Evolutionary conservation across 306 rosid genomes (phyloP).

Genomic region (Sicyos edulis): DNA sequence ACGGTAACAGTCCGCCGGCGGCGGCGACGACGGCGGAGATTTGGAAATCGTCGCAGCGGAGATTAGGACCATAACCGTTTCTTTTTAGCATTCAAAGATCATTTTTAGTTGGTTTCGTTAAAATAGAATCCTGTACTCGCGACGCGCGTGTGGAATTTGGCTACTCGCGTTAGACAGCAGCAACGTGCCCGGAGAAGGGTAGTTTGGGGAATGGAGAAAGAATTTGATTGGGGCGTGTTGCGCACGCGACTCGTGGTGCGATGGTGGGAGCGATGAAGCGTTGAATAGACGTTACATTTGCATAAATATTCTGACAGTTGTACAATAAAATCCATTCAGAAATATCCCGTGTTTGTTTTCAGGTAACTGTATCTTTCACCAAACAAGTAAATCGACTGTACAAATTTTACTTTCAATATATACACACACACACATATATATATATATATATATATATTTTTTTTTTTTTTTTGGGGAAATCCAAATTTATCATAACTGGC

Average conservation of each 20-base stretch:
- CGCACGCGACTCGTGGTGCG: not conserved
- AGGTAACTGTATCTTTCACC: not conserved
- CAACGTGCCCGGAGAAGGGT: not conserved
- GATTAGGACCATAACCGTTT: constrained; percentile 53
- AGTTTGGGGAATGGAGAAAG: not conserved
- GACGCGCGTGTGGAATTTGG: not conserved
- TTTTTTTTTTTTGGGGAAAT: too few relatives aligned
- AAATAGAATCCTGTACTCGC: constrained; percentile 11
- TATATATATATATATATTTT: too few relatives aligned
- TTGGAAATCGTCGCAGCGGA: constrained; percentile 25
- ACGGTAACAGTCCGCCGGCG: constrained; percentile 21
- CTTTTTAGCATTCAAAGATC: constrained; percentile 11
- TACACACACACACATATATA: too few relatives aligned
- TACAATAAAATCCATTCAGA: not conserved
- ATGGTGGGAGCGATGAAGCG: constrained; percentile 9
- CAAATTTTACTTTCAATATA: too few relatives aligned
- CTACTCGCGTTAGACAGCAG: not conserved
- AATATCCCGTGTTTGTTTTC: constrained; percentile 12
- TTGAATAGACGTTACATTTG: constrained; percentile 21
- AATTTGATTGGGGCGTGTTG: not conserved
- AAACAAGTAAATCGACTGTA: not conserved
- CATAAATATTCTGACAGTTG: not conserved
- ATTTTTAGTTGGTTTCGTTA: constrained; percentile 9
- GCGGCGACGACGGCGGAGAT: not conserved
- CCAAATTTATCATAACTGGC: too few relatives aligned